A percentile compares a stretch with the other conserved stretches of the same genome.
These are phyloP conservation scores for Stygiomarasmius scandens DNA, from an alignment of 1,284 basidiomycete genomes.

Conservation along the genomic window DNA sequence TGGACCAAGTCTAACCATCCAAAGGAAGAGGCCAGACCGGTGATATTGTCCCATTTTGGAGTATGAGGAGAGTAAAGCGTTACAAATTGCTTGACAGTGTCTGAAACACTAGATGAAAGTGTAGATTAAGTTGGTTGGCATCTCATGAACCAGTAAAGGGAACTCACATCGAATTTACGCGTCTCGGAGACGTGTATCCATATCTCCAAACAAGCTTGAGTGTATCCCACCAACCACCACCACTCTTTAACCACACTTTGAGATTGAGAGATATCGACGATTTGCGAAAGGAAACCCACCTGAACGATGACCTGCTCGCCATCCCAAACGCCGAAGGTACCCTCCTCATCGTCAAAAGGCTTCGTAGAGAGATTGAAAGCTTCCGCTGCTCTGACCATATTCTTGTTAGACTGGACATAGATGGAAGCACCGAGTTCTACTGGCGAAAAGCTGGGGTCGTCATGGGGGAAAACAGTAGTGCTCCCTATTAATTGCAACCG, in stretches of 20 bases:
- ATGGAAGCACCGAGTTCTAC: slow-evolving; percentile 89
- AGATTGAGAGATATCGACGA: slow-evolving; percentile 16
- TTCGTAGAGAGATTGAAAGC: slow-evolving; percentile 75
- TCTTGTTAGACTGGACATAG: slow-evolving; percentile 83
- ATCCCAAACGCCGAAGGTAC: slow-evolving; percentile 79
- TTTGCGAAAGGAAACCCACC: slow-evolving; percentile 40
- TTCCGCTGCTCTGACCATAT: slow-evolving; percentile 78
- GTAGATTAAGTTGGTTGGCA: too few species aligned
- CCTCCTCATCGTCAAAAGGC: slow-evolving; percentile 55
- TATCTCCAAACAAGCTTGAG: slow-evolving; percentile 81
- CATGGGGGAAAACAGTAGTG: slow-evolving; percentile 78
- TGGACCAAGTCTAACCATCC: slow-evolving; percentile 56
- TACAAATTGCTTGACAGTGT: slow-evolving; percentile 58
- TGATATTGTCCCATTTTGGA: slow-evolving; percentile 68
- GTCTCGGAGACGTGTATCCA: slow-evolving; percentile 70
- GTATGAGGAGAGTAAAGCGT: slow-evolving; percentile 62
- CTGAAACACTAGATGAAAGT: slow-evolving; percentile 50
- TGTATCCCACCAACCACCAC: slow-evolving; percentile 71
- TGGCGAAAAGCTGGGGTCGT: slow-evolving; percentile 60
- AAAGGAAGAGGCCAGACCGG: slow-evolving; percentile 54
- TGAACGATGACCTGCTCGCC: slow-evolving; percentile 73
- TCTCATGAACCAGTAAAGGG: slow-evolving; percentile 1
- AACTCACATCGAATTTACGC: slow-evolving; percentile 60
- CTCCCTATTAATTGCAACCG: slow-evolving; percentile 51
- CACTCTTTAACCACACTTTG: slow-evolving; percentile 11